phyloP scores from a whole-genome alignment of 2,329 filamentous ascomycete genomes.

The Plectosphaerella cucumerina region DNA sequence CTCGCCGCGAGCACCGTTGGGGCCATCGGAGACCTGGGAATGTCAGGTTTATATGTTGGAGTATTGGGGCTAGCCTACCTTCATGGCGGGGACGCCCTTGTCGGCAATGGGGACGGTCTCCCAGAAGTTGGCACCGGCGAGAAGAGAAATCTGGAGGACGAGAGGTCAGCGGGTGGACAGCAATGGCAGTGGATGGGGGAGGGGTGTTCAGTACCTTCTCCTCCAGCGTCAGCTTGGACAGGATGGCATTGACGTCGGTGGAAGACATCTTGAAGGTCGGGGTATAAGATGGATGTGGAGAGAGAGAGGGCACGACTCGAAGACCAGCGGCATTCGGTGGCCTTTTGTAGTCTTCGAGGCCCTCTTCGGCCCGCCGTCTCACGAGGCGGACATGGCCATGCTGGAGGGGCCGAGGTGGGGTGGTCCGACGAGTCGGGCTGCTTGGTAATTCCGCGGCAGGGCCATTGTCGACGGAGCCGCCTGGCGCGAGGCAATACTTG shows the following conservation, averaged over 20 bases:
- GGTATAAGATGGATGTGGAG: not conserved
- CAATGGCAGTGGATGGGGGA: not conserved
- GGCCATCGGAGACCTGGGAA: slow-evolving; percentile 13
- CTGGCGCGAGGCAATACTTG: not conserved
- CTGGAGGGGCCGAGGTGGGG: not conserved
- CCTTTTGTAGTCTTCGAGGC: slow-evolving; percentile 1
- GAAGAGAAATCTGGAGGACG: not conserved
- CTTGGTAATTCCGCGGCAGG: too few relatives aligned
- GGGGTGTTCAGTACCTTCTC: slow-evolving; percentile 6
- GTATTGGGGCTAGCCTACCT: not conserved
- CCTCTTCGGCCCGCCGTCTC: not conserved
- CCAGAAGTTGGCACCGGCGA: slow-evolving; percentile 4
- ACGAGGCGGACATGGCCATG: not conserved
- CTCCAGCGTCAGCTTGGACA: slow-evolving; percentile 11
- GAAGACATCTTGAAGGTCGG: not conserved
- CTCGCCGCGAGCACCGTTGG: slow-evolving; percentile 50
- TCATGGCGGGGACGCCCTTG: slow-evolving; percentile 1
- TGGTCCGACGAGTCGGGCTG: too few relatives aligned
- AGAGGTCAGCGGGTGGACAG: not conserved
- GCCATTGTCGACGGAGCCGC: not conserved
- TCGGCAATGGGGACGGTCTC: slow-evolving; percentile 2
- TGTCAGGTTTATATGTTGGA: not conserved
- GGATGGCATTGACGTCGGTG: slow-evolving; percentile 11
- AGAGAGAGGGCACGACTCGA: not conserved
- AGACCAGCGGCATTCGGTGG: not conserved